Percentiles rank a stretch among this genome's conserved stretches.
Evolutionary conservation across 2,329 filamentous ascomycete genomes (phyloP).

Genomic region (Sporothrix luriei): DNA sequence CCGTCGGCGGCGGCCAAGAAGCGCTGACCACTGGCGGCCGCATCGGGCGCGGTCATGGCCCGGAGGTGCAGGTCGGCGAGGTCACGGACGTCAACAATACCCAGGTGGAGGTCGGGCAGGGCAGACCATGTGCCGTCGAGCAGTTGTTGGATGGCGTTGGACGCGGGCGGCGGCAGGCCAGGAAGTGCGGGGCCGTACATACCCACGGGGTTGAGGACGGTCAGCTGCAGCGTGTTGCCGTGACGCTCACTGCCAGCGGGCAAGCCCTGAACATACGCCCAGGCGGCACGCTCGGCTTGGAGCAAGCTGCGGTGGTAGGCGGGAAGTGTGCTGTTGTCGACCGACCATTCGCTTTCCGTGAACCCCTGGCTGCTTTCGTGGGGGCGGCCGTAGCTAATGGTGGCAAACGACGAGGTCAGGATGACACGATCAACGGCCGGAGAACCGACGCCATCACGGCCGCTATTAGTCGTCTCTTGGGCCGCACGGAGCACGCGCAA

Average conservation of each 20-base stretch:
- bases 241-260: slow-evolving; percentile 49
- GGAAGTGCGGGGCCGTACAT: slow-evolving; percentile 11
- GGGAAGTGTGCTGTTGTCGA: slow-evolving; percentile 43
- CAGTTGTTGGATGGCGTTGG: background rate
- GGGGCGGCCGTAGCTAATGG: slow-evolving; percentile 24
- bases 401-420: slow-evolving; percentile 36
- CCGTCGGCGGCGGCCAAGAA: slow-evolving; percentile 34
- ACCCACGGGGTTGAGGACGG: slow-evolving; percentile 34
- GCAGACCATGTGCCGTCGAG: slow-evolving; percentile 13
- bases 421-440: slow-evolving; percentile 39
- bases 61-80: slow-evolving; percentile 39
- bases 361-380: slow-evolving; percentile 41
- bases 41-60: slow-evolving; percentile 34
- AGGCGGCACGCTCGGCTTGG: slow-evolving; percentile 56
- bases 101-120: slow-evolving; percentile 36
- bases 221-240: slow-evolving; percentile 41
- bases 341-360: slow-evolving; percentile 54
- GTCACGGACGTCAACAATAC: slow-evolving; percentile 39
- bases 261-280: slow-evolving; percentile 51
- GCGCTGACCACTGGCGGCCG: slow-evolving; percentile 37
- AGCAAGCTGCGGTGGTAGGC: slow-evolving; percentile 59
- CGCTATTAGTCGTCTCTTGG: slow-evolving; percentile 31
- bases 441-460: too few species aligned
- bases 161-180: background rate
- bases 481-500: slow-evolving; percentile 38